Percentiles rank a stretch among this genome's conserved stretches.
These are phyloP conservation scores for Phytomonas sp. DNA, from an alignment of 208 protist genomes.

Conservation along the genomic window DNA sequence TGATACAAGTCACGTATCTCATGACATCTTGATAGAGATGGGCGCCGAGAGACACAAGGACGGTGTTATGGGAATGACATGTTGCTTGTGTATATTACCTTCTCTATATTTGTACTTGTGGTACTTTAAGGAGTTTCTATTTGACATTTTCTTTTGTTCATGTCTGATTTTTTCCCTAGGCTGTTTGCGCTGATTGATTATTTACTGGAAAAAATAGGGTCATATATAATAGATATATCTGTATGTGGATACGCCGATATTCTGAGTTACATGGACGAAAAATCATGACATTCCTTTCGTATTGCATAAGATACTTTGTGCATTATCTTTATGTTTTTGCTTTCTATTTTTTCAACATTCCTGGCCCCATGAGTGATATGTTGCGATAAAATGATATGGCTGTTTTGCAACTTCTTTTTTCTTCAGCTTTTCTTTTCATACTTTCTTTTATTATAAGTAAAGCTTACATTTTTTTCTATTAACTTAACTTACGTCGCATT, in stretches of 20 bases:
- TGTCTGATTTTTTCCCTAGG: neutral
- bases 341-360: conserved; percentile 6
- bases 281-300: neutral
- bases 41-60: neutral
- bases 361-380: neutral
- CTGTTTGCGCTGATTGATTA: neutral
- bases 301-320: neutral
- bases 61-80: neutral
- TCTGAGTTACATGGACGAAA: neutral
- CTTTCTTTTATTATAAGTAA: neutral
- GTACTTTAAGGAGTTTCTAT: conserved; percentile 6
- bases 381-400: neutral
- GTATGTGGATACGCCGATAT: neutral
- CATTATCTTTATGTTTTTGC: conserved; percentile 1
- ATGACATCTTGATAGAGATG: neutral
- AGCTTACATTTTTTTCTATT: neutral
- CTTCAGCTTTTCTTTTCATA: conserved; percentile 5
- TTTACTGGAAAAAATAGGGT: neutral
- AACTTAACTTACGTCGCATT: neutral
- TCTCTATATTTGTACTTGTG: neutral
- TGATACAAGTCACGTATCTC: conserved; percentile 8
- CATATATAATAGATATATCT: neutral
- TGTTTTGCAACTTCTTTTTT: conserved; percentile 3
- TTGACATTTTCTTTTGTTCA: conserved; percentile 5
- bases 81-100: neutral